Conservation (phyloP, 306 rosid genomes). For the Vigna trinervia region DNA sequence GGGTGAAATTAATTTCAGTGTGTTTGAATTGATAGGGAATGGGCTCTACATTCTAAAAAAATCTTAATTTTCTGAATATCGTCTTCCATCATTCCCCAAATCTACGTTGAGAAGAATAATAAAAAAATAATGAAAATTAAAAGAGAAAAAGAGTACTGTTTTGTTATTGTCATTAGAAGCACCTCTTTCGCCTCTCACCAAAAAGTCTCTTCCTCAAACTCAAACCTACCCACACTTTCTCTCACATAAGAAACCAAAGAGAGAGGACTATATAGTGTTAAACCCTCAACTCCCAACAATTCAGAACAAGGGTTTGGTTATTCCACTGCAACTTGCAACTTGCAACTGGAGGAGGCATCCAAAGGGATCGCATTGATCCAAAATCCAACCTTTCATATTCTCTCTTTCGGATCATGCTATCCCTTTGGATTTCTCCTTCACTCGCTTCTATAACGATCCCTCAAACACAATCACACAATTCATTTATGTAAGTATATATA, state of each 20-base stretch:
- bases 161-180: conserved; percentile 22
- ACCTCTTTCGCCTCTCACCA: conserved; percentile 17
- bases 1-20: conserved; percentile 30
- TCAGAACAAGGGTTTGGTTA: conserved; percentile 10
- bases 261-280: neutral
- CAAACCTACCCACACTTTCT: conserved; percentile 39
- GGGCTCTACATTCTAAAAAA: conserved; percentile 39
- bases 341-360: conserved; percentile 51
- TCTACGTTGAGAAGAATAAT: neutral
- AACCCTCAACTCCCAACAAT: conserved; percentile 4
- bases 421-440: conserved; percentile 53
- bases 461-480: neutral
- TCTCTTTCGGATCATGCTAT: conserved; percentile 48
- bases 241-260: neutral
- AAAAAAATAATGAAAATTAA: neutral
- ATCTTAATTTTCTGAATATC: neutral
- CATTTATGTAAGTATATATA: conserved; percentile 23
- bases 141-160: neutral
- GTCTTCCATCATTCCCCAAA: neutral
- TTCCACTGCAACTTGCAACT: conserved; percentile 41
- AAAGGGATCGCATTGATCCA: conserved; percentile 63
- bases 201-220: neutral
- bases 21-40: conserved; percentile 42
- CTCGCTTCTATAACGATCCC: conserved; percentile 36
- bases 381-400: conserved; percentile 14